phyloP scores from a whole-genome alignment of 352 stramenopile genomes.

The Globisporangium abappressorium region DNA sequence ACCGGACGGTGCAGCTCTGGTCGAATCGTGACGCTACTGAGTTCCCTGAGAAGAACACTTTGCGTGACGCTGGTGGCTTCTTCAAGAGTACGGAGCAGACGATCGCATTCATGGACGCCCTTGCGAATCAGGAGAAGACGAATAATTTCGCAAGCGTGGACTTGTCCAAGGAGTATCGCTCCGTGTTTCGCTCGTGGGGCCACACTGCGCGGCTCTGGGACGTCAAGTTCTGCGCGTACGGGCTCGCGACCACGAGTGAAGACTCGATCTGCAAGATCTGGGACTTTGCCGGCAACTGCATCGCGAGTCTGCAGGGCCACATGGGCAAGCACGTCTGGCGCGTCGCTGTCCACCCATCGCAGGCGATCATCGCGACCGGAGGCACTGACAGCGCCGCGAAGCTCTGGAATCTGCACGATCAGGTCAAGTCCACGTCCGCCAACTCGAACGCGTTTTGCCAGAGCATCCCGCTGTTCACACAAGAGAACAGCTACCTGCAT shows the following conservation, averaged over 20 bases:
- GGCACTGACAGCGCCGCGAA: constrained; percentile 79
- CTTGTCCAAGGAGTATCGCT: constrained; percentile 33
- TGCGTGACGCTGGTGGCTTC: constrained; percentile 1
- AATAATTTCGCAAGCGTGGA: neutral
- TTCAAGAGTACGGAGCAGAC: constrained; percentile 16
- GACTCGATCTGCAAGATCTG: constrained; percentile 78
- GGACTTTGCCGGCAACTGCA: constrained; percentile 51
- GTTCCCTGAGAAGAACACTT: constrained; percentile 1
- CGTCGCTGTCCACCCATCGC: constrained; percentile 52
- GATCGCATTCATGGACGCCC: constrained; percentile 12
- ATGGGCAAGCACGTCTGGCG: constrained; percentile 77
- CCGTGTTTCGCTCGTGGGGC: constrained; percentile 74
- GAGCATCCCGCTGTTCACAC: constrained; percentile 17
- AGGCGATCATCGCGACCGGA: constrained; percentile 53
- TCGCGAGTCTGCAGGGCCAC: constrained; percentile 76
- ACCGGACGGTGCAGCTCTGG: constrained; percentile 84
- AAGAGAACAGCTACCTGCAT: neutral
- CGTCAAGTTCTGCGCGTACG: constrained; percentile 57
- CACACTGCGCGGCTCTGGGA: constrained; percentile 86
- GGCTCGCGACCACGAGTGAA: constrained; percentile 69
- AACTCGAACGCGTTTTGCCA: constrained; percentile 12
- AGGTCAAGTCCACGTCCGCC: constrained; percentile 45
- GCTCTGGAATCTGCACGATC: constrained; percentile 64
- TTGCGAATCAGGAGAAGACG: neutral
- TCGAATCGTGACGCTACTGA: constrained; percentile 29